A percentile compares a stretch with the other conserved stretches of the same genome.
Conservation (phyloP, 371 early-diverging fungal species). For the Mucor plumbeus region DNA sequence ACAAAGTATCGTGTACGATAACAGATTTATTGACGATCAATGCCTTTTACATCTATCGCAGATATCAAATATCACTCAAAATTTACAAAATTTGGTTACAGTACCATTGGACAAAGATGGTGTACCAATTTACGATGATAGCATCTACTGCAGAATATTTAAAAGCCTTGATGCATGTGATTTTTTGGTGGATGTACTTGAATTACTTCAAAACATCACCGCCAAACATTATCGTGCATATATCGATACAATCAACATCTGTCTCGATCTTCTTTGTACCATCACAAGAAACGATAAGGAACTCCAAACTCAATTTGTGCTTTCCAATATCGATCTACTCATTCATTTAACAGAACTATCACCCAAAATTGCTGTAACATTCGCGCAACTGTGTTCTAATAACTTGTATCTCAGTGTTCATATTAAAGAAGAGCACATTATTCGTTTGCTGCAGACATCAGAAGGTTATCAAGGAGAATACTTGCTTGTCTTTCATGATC, state of each 20-base stretch:
- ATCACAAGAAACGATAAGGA: slow-evolving; percentile 3
- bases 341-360: slow-evolving; percentile 39
- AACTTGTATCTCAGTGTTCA: slow-evolving; percentile 43
- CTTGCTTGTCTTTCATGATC: slow-evolving; percentile 39
- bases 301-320: slow-evolving; percentile 34
- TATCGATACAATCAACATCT: not conserved
- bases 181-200: slow-evolving; percentile 30
- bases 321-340: slow-evolving; percentile 51
- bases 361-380: slow-evolving; percentile 23
- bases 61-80: slow-evolving; percentile 31
- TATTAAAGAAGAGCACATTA: slow-evolving; percentile 46
- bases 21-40: slow-evolving; percentile 22
- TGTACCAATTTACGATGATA: slow-evolving; percentile 9
- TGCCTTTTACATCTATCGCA: slow-evolving; percentile 18
- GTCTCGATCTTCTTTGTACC: not conserved
- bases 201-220: slow-evolving; percentile 33
- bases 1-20: slow-evolving; percentile 24
- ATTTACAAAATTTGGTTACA: slow-evolving; percentile 38
- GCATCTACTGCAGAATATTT: slow-evolving; percentile 36
- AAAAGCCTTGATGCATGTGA: slow-evolving; percentile 35
- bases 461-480: slow-evolving; percentile 45
- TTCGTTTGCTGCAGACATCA: slow-evolving; percentile 48
- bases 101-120: slow-evolving; percentile 16
- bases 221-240: slow-evolving; percentile 16
- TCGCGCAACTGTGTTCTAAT: slow-evolving; percentile 38